Base-by-base conservation (phyloP, 2,329 filamentous ascomycete species). In the Akanthomyces dipterigenus region DNA sequence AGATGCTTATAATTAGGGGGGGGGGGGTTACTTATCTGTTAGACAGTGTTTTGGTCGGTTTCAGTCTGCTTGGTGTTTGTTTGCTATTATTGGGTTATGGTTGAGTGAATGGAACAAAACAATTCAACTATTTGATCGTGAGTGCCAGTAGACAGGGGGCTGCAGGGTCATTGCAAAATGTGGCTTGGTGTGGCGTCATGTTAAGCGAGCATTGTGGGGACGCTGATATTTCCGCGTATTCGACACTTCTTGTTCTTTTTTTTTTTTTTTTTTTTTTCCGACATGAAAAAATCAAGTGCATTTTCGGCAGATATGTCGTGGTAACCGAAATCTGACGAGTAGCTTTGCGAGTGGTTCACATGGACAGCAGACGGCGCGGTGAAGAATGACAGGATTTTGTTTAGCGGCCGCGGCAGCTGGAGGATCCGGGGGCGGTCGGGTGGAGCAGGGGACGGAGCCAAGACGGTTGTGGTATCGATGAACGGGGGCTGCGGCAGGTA, bases 351-450 rank as follows among this genome's bases (percentile, higher is more conserved):
- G 5, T 49, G 22, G 16, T 14, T 28, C 46, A 49, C 46, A 49
- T 49, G 46, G 20, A 28, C 24, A 28, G 7, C 20, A 24, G 43
- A 14, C 20, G 22, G n/a, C 20, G 43, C 20, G 16, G 31, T 51
- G 49, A 16, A 18, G n/a, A 31, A 55, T 11, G 20, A 18, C 16
- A 38, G 14, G 50, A 53, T 38, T 43, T 12, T 24, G 24, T 20
- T 43, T 55, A 43, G 53, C 53, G 43, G 55, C 42, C 3, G 22
- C 55, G 55, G 55, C 55, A 57, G 48, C 43, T 48, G 28, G 42
- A 16, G 55, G 40, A 57, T 48, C 55, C 55, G 55, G 55, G 54
- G 40, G 26, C 16, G 34, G 51, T 16, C 20, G 16, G 6, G 55
- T 57, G 55, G 55, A 46, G 38, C 12, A 6, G 34, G 16, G 20